Conservation (phyloP, 2,329 filamentous ascomycete species). For the Drechslerella coelobrocha region DNA sequence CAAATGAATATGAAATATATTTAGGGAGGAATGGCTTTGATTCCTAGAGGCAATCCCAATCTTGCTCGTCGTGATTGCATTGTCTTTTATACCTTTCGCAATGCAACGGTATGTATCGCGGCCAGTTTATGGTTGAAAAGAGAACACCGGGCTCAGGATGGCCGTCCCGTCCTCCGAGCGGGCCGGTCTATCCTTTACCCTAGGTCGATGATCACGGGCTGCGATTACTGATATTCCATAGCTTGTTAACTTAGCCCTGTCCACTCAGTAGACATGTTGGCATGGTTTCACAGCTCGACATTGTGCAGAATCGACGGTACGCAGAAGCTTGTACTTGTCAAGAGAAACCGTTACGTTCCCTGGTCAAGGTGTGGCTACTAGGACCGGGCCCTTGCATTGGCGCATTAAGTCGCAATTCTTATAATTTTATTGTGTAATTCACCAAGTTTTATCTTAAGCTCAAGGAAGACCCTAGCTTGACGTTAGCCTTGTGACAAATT, state of each 20-base stretch:
- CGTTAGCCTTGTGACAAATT: conserved; percentile 5
- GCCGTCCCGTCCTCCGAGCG: conserved; percentile 9
- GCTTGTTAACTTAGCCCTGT: background rate
- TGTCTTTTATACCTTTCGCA: conserved; percentile 6
- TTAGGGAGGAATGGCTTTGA: background rate
- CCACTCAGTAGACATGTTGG: background rate
- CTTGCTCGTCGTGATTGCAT: background rate
- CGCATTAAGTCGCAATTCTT: conserved; percentile 4
- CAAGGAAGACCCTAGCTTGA: background rate
- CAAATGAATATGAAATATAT: background rate
- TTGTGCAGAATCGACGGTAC: background rate
- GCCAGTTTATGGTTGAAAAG: background rate
- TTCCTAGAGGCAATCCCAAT: background rate
- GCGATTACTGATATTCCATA: conserved; percentile 11
- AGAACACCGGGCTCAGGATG: conserved; percentile 5
- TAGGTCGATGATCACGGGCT: conserved; percentile 10
- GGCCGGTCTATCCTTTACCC: conserved; percentile 8
- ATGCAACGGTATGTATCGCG: conserved; percentile 1
- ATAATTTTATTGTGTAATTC: background rate
- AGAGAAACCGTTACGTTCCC: conserved; percentile 1
- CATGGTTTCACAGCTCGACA: background rate
- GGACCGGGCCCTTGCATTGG: conserved; percentile 1
- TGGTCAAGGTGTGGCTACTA: background rate
- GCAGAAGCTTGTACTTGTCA: background rate
- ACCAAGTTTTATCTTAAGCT: background rate